Evolutionary conservation across 768 basidiomycete species (phyloP).

Genomic region (Holtermanniella nyarrowii): DNA sequence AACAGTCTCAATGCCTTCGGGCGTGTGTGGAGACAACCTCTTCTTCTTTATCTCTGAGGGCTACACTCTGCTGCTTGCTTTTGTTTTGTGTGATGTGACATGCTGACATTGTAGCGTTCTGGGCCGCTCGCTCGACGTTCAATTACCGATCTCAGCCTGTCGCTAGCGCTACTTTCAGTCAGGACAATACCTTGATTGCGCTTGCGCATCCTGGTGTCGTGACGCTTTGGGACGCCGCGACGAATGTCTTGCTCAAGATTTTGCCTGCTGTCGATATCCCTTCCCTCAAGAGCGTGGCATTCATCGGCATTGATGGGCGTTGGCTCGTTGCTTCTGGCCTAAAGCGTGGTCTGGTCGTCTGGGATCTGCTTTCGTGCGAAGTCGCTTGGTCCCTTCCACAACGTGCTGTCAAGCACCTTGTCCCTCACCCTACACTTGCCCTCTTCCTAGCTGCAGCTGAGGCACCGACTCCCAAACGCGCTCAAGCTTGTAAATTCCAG

Average conservation of each 20-base stretch:
- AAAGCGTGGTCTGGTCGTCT: slow-evolving; percentile 29
- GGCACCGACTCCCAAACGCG: slow-evolving; percentile 12
- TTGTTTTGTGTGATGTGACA: slow-evolving; percentile 5
- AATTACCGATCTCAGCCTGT: slow-evolving; percentile 59
- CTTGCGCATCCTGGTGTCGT: slow-evolving; percentile 59
- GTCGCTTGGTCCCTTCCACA: slow-evolving; percentile 4
- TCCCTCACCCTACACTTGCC: slow-evolving; percentile 3
- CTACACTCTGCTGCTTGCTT: slow-evolving; percentile 9
- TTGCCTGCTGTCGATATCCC: slow-evolving; percentile 52
- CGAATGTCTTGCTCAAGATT: slow-evolving; percentile 53
- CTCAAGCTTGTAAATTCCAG: slow-evolving; percentile 8
- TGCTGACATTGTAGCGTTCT: slow-evolving; percentile 49
- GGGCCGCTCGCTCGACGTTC: slow-evolving; percentile 68
- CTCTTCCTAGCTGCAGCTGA: slow-evolving; percentile 6
- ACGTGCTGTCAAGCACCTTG: slow-evolving; percentile 14
- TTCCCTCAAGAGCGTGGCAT: slow-evolving; percentile 46
- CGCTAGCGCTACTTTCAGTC: slow-evolving; percentile 60
- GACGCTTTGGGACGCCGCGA: slow-evolving; percentile 62
- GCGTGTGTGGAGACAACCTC: slow-evolving; percentile 33
- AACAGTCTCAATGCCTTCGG: slow-evolving; percentile 39
- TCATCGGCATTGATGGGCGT: slow-evolving; percentile 62
- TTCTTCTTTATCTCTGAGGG: slow-evolving; percentile 41
- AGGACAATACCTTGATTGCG: slow-evolving; percentile 74
- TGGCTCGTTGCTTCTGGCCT: slow-evolving; percentile 50
- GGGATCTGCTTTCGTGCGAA: slow-evolving; percentile 41